phyloP scores from a whole-genome alignment of 345 rosid genomes.

The Microcos paniculata region DNA sequence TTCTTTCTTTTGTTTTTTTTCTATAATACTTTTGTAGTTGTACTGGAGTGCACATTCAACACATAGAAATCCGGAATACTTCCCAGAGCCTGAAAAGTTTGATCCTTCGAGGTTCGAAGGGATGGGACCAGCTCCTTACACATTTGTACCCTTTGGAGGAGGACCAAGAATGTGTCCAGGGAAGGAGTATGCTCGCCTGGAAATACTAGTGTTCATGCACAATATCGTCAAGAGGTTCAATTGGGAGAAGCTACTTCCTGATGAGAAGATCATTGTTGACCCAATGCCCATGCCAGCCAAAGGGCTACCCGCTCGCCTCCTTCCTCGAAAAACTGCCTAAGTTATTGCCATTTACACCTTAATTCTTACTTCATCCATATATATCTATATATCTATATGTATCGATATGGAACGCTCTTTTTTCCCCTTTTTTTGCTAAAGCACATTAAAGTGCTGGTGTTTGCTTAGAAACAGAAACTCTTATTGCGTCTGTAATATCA shows the following conservation, averaged over 20 bases:
- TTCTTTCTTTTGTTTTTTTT: neutral
- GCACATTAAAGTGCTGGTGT: too few relatives aligned
- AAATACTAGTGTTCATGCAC: constrained; percentile 26
- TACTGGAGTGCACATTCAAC: constrained; percentile 26
- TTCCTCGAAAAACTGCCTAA: neutral
- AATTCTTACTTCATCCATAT: too few relatives aligned
- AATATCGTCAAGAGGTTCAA: constrained; percentile 20
- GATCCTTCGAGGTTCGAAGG: constrained; percentile 27
- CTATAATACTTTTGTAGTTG: neutral
- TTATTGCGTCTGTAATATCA: too few relatives aligned
- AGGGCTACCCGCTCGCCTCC: constrained; percentile 25
- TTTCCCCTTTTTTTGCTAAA: too few relatives aligned
- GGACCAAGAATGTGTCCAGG: constrained; percentile 32
- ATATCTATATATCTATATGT: too few relatives aligned
- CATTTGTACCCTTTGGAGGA: constrained; percentile 27
- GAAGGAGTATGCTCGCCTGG: constrained; percentile 27
- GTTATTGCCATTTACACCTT: neutral
- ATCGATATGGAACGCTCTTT: too few relatives aligned
- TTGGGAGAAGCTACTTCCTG: constrained; percentile 18
- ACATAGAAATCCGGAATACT: constrained; percentile 23
- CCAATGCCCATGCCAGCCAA: constrained; percentile 27
- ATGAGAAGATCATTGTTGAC: constrained; percentile 26
- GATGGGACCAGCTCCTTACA: constrained; percentile 24
- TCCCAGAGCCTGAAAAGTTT: constrained; percentile 23
- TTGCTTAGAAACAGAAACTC: too few relatives aligned